Conservation (phyloP, 768 basidiomycete species). For the Suillus occidentalis region DNA sequence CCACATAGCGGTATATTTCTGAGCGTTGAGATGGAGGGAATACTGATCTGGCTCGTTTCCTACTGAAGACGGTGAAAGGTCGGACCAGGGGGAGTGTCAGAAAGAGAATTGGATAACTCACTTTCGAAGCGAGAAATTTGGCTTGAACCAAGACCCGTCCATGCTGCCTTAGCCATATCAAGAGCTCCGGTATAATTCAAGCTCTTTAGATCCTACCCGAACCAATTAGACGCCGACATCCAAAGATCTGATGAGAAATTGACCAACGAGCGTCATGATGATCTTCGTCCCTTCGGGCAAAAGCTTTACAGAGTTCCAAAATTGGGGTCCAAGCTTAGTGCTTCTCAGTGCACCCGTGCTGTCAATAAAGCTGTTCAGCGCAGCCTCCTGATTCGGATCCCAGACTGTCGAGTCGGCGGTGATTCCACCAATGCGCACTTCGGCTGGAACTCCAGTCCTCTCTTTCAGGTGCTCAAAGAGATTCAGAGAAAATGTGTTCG, state of each 20-base stretch:
- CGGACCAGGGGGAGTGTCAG: neutral
- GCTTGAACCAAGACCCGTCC: slow-evolving; percentile 34
- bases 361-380: slow-evolving; percentile 41
- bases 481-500: slow-evolving; percentile 44
- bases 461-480: slow-evolving; percentile 46
- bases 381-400: slow-evolving; percentile 37
- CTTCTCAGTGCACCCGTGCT: slow-evolving; percentile 44
- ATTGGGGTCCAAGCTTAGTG: slow-evolving; percentile 50
- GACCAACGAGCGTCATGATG: slow-evolving; percentile 43
- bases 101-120: slow-evolving; percentile 13
- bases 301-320: slow-evolving; percentile 45
- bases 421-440: slow-evolving; percentile 54
- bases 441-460: slow-evolving; percentile 45
- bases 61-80: slow-evolving; percentile 27
- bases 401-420: slow-evolving; percentile 55
- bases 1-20: slow-evolving; percentile 47
- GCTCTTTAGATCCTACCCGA: slow-evolving; percentile 42
- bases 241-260: neutral
- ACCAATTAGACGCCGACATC: neutral
- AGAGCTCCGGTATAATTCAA: slow-evolving; percentile 44
- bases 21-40: slow-evolving; percentile 37
- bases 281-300: slow-evolving; percentile 49
- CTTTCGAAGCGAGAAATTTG: slow-evolving; percentile 49
- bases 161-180: slow-evolving; percentile 43
- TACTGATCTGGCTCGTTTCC: slow-evolving; percentile 61